Evolutionary conservation across 208 protist genomes (phyloP).

Genomic region (Crithidia expoeki): DNA sequence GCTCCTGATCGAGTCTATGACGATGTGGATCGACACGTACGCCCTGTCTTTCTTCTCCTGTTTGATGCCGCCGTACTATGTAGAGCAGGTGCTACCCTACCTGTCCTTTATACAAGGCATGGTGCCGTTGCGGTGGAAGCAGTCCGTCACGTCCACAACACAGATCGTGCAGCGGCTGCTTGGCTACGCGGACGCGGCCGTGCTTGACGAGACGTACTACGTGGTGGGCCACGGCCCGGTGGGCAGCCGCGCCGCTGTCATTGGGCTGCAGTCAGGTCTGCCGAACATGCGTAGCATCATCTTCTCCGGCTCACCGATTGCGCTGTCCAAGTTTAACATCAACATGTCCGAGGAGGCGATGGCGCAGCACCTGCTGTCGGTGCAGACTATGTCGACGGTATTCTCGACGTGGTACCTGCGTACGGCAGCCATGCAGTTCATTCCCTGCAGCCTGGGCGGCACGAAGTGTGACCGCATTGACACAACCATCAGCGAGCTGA

Average conservation of each 20-base stretch:
- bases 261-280: conserved; percentile 25
- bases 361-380: conserved; percentile 31
- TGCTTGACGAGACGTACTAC: conserved; percentile 25
- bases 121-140: conserved; percentile 44
- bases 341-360: conserved; percentile 11
- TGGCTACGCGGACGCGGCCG: neutral
- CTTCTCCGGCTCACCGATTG: conserved; percentile 38
- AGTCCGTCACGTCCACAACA: conserved; percentile 18
- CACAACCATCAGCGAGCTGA: conserved; percentile 33
- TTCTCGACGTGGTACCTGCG: conserved; percentile 49
- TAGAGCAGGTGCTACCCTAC: conserved; percentile 38
- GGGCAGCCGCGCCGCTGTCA: conserved; percentile 28
- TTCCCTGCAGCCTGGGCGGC: conserved; percentile 43
- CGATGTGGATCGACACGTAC: conserved; percentile 62
- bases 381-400: conserved; percentile 32
- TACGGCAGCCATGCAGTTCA: conserved; percentile 33
- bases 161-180: conserved; percentile 1
- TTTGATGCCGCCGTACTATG: conserved; percentile 52
- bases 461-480: conserved; percentile 43
- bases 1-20: conserved; percentile 51
- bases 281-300: conserved; percentile 26
- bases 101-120: conserved; percentile 50
- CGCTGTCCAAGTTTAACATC: conserved; percentile 12
- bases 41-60: conserved; percentile 52
- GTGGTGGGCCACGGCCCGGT: conserved; percentile 37